Percentiles rank a stretch among this genome's conserved stretches.
These are phyloP conservation scores for Leptodontidium sp. DNA, from an alignment of 2,329 filamentous ascomycete genomes.

Conservation along the genomic window DNA sequence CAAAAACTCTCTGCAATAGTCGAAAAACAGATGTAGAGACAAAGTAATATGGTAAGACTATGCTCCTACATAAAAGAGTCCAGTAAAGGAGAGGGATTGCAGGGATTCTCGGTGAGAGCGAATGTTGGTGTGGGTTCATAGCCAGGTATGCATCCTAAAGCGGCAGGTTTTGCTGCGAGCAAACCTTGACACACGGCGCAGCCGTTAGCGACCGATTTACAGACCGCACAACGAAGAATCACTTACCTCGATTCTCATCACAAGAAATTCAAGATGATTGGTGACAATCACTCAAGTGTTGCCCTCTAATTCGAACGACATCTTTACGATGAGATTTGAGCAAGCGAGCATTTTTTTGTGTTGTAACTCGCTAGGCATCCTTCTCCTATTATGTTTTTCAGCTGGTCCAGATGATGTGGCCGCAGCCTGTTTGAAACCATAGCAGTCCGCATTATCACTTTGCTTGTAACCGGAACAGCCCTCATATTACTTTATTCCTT, in stretches of 20 bases:
- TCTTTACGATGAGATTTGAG: neutral
- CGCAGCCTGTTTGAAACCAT: neutral
- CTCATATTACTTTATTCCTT: neutral
- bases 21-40: neutral
- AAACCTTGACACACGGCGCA: conserved; percentile 4
- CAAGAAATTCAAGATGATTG: neutral
- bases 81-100: neutral
- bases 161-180: neutral
- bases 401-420: neutral
- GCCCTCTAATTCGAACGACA: neutral
- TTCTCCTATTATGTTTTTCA: neutral
- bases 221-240: neutral
- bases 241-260: neutral
- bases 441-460: neutral
- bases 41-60: neutral
- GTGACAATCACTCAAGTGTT: neutral
- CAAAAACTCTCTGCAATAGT: no score
- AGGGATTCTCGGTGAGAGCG: conserved; percentile 4
- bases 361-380: neutral
- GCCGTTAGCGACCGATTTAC: neutral
- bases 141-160: neutral
- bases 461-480: neutral
- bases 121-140: neutral
- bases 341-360: neutral
- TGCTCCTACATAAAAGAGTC: no score